These are phyloP conservation scores for Aspergillus avenaceus DNA, from an alignment of 495 filamentous ascomycete genomes.

Conservation along the genomic window DNA sequence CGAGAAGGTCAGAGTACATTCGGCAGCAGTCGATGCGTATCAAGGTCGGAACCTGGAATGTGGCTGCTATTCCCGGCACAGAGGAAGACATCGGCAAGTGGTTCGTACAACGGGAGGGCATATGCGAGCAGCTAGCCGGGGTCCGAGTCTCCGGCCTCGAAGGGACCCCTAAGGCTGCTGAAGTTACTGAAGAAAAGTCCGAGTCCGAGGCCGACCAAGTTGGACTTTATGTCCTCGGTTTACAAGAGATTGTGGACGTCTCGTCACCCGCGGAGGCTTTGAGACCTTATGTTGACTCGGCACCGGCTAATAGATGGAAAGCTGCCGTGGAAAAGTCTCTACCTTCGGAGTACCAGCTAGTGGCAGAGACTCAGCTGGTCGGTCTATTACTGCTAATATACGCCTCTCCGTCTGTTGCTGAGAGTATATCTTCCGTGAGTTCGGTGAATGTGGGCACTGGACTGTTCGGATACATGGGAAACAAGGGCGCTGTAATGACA, in stretches of 20 bases:
- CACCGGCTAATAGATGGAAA: slow-evolving; percentile 73
- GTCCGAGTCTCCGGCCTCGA: slow-evolving; percentile 16
- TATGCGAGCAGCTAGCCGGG: slow-evolving; percentile 56
- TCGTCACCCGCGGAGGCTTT: slow-evolving; percentile 61
- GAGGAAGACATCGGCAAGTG: slow-evolving; percentile 82
- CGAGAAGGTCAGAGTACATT: slow-evolving; percentile 73
- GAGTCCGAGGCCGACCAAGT: slow-evolving; percentile 53
- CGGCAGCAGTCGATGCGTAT: slow-evolving; percentile 64
- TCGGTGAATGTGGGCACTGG: slow-evolving; percentile 80
- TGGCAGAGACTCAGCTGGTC: slow-evolving; percentile 79
- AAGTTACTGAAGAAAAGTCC: not conserved
- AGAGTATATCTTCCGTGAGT: slow-evolving; percentile 71
- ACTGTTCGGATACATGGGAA: slow-evolving; percentile 86
- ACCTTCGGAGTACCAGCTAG: slow-evolving; percentile 68
- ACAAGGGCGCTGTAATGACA: slow-evolving; percentile 85
- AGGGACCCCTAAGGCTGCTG: not conserved
- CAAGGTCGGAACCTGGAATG: slow-evolving; percentile 94
- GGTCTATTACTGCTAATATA: slow-evolving; percentile 85
- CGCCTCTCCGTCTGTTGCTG: slow-evolving; percentile 67
- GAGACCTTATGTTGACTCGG: slow-evolving; percentile 68
- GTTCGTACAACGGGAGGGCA: slow-evolving; percentile 74
- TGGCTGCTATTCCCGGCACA: slow-evolving; percentile 74
- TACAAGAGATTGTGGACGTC: slow-evolving; percentile 91
- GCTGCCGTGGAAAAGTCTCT: slow-evolving; percentile 63
- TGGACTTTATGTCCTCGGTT: slow-evolving; percentile 81